Evolutionary conservation across 1,139 yeast species (phyloP).

Genomic region (Tardiomyces blankii): DNA sequence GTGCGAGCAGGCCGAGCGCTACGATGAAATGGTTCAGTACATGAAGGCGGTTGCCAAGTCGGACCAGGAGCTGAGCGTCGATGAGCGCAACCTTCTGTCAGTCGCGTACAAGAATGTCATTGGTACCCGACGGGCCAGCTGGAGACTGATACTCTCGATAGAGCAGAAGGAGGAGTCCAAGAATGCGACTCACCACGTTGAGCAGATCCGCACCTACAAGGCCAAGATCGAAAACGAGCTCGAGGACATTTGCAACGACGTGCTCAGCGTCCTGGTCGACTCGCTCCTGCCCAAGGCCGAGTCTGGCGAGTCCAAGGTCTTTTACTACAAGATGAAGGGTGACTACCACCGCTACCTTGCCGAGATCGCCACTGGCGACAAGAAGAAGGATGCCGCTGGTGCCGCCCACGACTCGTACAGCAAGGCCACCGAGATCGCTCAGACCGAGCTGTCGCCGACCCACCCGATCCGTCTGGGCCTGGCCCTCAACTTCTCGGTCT

Average conservation of each 20-base stretch:
- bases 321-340: slow-evolving; percentile 99
- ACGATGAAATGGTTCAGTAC: slow-evolving; percentile 91
- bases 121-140: slow-evolving; percentile 98
- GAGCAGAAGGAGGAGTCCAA: slow-evolving; percentile 98
- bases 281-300: slow-evolving; percentile 84
- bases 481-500: slow-evolving; percentile 95
- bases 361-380: slow-evolving; percentile 85
- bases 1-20: slow-evolving; percentile 99
- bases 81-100: slow-evolving; percentile 92
- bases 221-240: slow-evolving; percentile 89
- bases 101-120: slow-evolving; percentile 98
- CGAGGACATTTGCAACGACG: slow-evolving; percentile 89
- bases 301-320: slow-evolving; percentile 95
- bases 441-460: slow-evolving; percentile 93
- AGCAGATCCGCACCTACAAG: slow-evolving; percentile 89
- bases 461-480: slow-evolving; percentile 98
- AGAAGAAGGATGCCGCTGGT: slow-evolving; percentile 88
- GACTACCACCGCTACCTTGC: slow-evolving; percentile 99
- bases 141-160: slow-evolving; percentile 97
- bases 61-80: slow-evolving; percentile 92
- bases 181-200: slow-evolving; percentile 82
- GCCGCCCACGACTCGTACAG: slow-evolving; percentile 90
- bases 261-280: slow-evolving; percentile 73
- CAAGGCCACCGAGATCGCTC: slow-evolving; percentile 93
- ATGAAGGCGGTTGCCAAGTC: slow-evolving; percentile 97